Conservation (phyloP, 495 filamentous ascomycete genomes). For the Lepidopterella palustris region DNA sequence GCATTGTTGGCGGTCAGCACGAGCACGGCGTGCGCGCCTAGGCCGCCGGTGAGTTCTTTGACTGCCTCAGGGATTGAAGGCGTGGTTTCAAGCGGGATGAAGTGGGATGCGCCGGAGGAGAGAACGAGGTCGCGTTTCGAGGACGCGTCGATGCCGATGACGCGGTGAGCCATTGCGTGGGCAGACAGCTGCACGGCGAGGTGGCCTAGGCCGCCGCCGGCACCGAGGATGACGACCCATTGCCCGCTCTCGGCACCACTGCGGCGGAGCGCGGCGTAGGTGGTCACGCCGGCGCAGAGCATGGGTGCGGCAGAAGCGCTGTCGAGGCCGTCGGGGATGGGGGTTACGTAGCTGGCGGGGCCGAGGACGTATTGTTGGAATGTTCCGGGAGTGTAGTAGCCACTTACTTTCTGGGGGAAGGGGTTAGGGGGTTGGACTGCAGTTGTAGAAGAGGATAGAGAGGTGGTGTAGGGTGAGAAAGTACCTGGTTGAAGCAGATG, state of each 20-base stretch:
- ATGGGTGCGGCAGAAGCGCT: slow-evolving; percentile 57
- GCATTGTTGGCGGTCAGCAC: slow-evolving; percentile 59
- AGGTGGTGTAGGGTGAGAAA: not conserved
- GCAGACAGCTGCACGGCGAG: slow-evolving; percentile 59
- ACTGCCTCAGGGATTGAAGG: slow-evolving; percentile 46
- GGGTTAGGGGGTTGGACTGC: not conserved
- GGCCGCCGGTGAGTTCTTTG: slow-evolving; percentile 51
- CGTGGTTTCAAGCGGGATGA: slow-evolving; percentile 57
- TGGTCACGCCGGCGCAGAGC: slow-evolving; percentile 40
- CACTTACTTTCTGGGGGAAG: slow-evolving; percentile 22
- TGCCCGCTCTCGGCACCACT: slow-evolving; percentile 53
- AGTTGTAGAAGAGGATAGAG: not conserved
- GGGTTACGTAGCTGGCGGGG: slow-evolving; percentile 59
- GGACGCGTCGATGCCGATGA: slow-evolving; percentile 63
- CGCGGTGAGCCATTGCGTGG: slow-evolving; percentile 57
- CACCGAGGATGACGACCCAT: slow-evolving; percentile 59
- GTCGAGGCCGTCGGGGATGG: slow-evolving; percentile 55
- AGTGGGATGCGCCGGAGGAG: slow-evolving; percentile 59
- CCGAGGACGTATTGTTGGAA: slow-evolving; percentile 67
- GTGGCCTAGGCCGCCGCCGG: slow-evolving; percentile 62
- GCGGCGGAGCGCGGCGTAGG: slow-evolving; percentile 44
- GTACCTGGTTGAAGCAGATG: slow-evolving; percentile 46
- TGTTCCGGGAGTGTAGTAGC: slow-evolving; percentile 56
- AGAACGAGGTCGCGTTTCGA: slow-evolving; percentile 55
- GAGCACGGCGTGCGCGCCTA: slow-evolving; percentile 58